Base-by-base conservation (phyloP, 768 basidiomycete genomes). In the Roridomyces roridus region DNA sequence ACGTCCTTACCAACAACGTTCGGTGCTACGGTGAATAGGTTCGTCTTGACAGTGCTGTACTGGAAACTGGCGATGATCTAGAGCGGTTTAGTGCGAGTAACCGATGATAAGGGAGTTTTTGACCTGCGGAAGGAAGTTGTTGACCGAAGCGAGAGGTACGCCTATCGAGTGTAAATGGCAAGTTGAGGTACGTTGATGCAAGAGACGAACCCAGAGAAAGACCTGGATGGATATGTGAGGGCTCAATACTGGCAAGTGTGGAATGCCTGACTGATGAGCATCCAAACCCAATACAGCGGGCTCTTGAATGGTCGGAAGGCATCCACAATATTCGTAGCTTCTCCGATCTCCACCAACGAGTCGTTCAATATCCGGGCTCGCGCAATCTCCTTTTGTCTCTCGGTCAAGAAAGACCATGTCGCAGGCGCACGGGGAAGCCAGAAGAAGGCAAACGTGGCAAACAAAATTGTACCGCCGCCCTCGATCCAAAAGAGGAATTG, bases 401-500 rank as follows among this genome's bases (percentile, higher is more conserved):
- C 65, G 15, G 46, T 75, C 34, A 81, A 64, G 6, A 72, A 60
- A 46, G 63, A 64, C 79, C 79, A 80, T 0, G 77, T 76, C 7
- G 73, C 72, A 11, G 78, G 74, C 4, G 75, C 76, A 6, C 70
- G 72, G 24, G 80, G 79, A 29, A 81, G 72, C 77, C 79, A 80
- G 45, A 81, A 71, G 61, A 69, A 77, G 24, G 79, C 80, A 51
- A 83, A 74, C 9, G 74, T 63, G 10, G 82, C 79, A 51, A 83
- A 79, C 4, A 67, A 50, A 7, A 79, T 59, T 2, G 77, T 80
- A 12, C 71, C 71, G 8, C 70, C 76, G 34, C 80, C 82, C 73
- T 82, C 80, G 43, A 83, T 79, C 77, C 80, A 78, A 62, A 83
- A 83, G 24, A 82, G 61, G 57, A 75, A 82, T 65, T 82, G 80